Conservation (phyloP, 2,329 filamentous ascomycete genomes). For the Colletotrichum echinochloae region DNA sequence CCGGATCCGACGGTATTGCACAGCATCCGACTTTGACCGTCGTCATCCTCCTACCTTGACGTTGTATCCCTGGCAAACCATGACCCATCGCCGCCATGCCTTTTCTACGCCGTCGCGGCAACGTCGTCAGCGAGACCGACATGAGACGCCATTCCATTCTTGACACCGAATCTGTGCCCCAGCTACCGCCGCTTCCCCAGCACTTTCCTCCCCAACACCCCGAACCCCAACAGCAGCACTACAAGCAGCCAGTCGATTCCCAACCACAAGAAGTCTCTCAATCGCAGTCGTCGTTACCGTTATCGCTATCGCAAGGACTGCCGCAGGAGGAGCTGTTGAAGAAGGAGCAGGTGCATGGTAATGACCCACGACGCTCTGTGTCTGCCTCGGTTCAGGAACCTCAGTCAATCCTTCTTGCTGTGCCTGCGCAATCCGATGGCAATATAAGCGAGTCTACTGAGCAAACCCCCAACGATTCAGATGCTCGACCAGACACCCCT, state of each 20-base stretch:
- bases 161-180: constrained; percentile 47
- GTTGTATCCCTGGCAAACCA: constrained; percentile 44
- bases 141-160: constrained; percentile 65
- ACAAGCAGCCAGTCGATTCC: constrained; percentile 16
- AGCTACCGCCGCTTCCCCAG: constrained; percentile 43
- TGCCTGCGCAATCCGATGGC: constrained; percentile 24
- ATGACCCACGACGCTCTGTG: constrained; percentile 19
- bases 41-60: constrained; percentile 30
- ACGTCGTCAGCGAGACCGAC: constrained; percentile 69
- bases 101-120: constrained; percentile 71
- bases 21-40: constrained; percentile 20
- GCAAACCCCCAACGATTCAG: constrained; percentile 41
- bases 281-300: constrained; percentile 1
- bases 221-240: constrained; percentile 20
- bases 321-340: neutral
- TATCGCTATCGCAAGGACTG: neutral
- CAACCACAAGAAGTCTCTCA: constrained; percentile 4
- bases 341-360: neutral
- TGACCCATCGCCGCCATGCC: constrained; percentile 64
- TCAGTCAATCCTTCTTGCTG: constrained; percentile 14
- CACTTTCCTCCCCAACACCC: constrained; percentile 35
- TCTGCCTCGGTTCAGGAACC: constrained; percentile 19
- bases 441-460: constrained; percentile 25
- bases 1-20: constrained; percentile 32
- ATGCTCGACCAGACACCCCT: constrained; percentile 59